These are phyloP conservation scores for Fusarium pilosicola DNA, from an alignment of 2,329 filamentous ascomycete genomes.

Conservation along the genomic window DNA sequence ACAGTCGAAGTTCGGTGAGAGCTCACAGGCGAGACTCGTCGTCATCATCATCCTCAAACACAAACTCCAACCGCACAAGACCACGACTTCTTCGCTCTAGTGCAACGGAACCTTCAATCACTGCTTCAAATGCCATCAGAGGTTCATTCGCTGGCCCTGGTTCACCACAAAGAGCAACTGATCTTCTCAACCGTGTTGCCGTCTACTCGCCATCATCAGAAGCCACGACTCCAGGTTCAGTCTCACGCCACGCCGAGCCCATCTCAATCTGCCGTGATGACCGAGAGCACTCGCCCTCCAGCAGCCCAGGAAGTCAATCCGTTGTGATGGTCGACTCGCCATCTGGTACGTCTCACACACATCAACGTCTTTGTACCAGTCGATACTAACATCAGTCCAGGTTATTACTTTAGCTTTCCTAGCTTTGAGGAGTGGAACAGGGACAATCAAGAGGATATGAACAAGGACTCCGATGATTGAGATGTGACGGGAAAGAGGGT, in stretches of 20 bases:
- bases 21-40: conserved; percentile 44
- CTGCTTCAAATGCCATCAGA: conserved; percentile 63
- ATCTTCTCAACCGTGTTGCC: conserved; percentile 65
- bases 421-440: conserved; percentile 75
- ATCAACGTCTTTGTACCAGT: conserved; percentile 33
- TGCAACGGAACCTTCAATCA: conserved; percentile 68
- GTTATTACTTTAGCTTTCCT: conserved; percentile 77
- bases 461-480: conserved; percentile 43
- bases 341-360: conserved; percentile 35
- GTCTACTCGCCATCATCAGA: conserved; percentile 53
- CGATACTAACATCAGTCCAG: conserved; percentile 48
- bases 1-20: conserved; percentile 41
- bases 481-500: conserved; percentile 11
- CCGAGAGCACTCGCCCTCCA: conserved; percentile 33
- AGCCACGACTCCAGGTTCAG: conserved; percentile 26
- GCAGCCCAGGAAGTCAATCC: conserved; percentile 38
- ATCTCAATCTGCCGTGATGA: conserved; percentile 39
- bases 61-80: conserved; percentile 51
- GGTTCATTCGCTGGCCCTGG: conserved; percentile 61
- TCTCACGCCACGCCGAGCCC: conserved; percentile 36
- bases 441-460: conserved; percentile 43
- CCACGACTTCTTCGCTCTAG: conserved; percentile 65
- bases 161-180: conserved; percentile 61
- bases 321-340: conserved; percentile 42
- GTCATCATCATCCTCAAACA: conserved; percentile 37